These are phyloP conservation scores for Mortierella sp. DNA, from an alignment of 371 early-diverging fungal genomes.

Conservation along the genomic window DNA sequence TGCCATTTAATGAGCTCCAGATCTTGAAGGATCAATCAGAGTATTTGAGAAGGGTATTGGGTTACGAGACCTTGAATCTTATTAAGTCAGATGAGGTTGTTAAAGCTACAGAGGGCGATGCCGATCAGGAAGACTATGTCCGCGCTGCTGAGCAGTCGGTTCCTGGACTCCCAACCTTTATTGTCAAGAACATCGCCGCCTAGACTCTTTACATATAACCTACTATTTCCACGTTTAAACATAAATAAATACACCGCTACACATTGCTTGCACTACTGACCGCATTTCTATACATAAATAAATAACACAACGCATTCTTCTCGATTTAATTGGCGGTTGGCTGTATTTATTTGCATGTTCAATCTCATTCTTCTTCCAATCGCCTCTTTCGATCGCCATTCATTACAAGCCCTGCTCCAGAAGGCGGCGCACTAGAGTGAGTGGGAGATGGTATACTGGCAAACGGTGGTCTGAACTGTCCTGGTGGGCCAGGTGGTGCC, in stretches of 20 bases:
- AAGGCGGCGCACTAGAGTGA: slow-evolving; percentile 11
- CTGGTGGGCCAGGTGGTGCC: slow-evolving; percentile 1
- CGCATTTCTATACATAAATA: too few relatives aligned
- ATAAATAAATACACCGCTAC: not conserved
- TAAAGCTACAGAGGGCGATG: slow-evolving; percentile 28
- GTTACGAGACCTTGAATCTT: slow-evolving; percentile 59
- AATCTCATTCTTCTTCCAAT: slow-evolving; percentile 39
- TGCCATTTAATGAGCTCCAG: slow-evolving; percentile 84
- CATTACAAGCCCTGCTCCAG: slow-evolving; percentile 36
- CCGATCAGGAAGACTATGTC: slow-evolving; percentile 62
- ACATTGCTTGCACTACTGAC: too few relatives aligned
- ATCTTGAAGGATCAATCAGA: slow-evolving; percentile 67
- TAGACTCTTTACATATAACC: slow-evolving; percentile 7
- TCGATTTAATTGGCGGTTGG: too few relatives aligned
- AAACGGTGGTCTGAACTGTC: slow-evolving; percentile 30
- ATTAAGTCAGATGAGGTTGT: slow-evolving; percentile 61
- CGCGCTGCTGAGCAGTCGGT: slow-evolving; percentile 71
- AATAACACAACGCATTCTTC: too few relatives aligned
- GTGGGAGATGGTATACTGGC: slow-evolving; percentile 41
- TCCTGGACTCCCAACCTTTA: slow-evolving; percentile 74
- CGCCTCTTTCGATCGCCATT: slow-evolving; percentile 49
- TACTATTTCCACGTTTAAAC: not conserved
- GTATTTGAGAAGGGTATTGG: slow-evolving; percentile 65
- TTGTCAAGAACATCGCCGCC: slow-evolving; percentile 50
- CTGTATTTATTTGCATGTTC: not conserved